These are phyloP conservation scores for Scytalidium sp. DNA, from an alignment of 2,329 filamentous ascomycete species.

Conservation along the genomic window DNA sequence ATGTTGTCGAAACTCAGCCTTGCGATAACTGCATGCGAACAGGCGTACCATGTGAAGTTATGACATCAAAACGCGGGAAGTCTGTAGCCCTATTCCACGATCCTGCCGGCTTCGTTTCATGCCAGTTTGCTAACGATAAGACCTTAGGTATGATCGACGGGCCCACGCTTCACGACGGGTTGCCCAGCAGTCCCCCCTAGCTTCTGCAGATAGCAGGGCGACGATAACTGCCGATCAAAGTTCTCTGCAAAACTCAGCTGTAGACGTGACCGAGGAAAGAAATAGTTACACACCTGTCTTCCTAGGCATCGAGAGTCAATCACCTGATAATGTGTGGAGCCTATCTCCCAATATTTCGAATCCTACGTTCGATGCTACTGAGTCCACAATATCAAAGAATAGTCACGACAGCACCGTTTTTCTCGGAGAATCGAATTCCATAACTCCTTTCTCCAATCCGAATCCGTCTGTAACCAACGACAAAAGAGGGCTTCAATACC, in stretches of 20 bases:
- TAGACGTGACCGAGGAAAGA: not conserved
- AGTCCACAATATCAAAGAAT: not conserved
- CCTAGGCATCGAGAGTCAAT: not conserved
- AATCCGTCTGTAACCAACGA: slow-evolving; percentile 24
- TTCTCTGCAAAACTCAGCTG: not conserved
- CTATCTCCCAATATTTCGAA: not conserved
- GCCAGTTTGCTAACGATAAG: not conserved
- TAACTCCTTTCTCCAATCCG: slow-evolving; percentile 46
- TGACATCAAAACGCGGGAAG: slow-evolving; percentile 40
- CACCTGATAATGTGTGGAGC: not conserved
- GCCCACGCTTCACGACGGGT: too few relatives aligned
- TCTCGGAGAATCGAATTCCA: slow-evolving; percentile 44
- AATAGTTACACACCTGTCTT: not conserved
- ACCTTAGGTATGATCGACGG: slow-evolving; percentile 5
- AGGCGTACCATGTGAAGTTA: slow-evolving; percentile 36
- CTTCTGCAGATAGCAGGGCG: slow-evolving; percentile 1
- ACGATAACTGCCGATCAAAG: not conserved
- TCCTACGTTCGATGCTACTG: not conserved
- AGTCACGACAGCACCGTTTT: slow-evolving; percentile 36
- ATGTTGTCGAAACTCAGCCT: slow-evolving; percentile 40
- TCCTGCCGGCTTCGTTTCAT: not conserved
- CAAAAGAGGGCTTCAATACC: slow-evolving; percentile 25
- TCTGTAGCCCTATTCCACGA: slow-evolving; percentile 20
- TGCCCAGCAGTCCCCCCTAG: too few relatives aligned
- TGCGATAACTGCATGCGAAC: slow-evolving; percentile 37